These are phyloP conservation scores for Blastobotrys indianensis DNA, from an alignment of 1,139 yeast genomes.

Conservation along the genomic window DNA sequence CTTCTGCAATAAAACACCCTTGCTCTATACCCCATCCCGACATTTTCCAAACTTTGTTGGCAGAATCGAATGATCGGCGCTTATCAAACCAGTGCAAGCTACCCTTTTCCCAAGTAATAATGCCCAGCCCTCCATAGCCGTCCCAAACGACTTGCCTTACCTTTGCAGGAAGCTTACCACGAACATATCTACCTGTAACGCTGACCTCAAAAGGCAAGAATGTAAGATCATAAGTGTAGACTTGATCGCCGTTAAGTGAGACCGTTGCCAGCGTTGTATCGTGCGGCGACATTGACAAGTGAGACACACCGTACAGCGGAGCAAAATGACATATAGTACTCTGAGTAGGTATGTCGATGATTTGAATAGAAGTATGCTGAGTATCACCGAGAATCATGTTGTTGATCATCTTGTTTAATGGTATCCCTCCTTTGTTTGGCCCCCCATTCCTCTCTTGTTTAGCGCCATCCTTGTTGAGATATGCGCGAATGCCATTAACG, in stretches of 20 bases:
- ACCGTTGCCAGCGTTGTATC: constrained; percentile 56
- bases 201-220: constrained; percentile 47
- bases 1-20: constrained; percentile 15
- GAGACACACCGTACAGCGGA: constrained; percentile 59
- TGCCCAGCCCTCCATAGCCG: constrained; percentile 43
- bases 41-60: constrained; percentile 28
- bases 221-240: constrained; percentile 61
- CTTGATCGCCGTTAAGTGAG: constrained; percentile 54
- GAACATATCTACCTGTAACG: constrained; percentile 51
- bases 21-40: constrained; percentile 26
- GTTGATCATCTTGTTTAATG: constrained; percentile 13
- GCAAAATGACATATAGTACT: constrained; percentile 47
- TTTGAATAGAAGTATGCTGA: constrained; percentile 23
- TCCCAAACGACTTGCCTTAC: constrained; percentile 54
- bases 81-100: constrained; percentile 56
- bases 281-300: constrained; percentile 55
- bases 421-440: constrained; percentile 2
- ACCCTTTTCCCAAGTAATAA: constrained; percentile 52
- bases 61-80: constrained; percentile 24
- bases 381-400: constrained; percentile 18
- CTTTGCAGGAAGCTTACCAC: constrained; percentile 61
- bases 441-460: not conserved
- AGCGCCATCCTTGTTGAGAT: constrained; percentile 14
- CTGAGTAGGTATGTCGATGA: constrained; percentile 45
- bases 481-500: constrained; percentile 27